These are phyloP conservation scores for Perilla frutescens DNA, from an alignment of 257 asterid genomes.

Conservation along the genomic window DNA sequence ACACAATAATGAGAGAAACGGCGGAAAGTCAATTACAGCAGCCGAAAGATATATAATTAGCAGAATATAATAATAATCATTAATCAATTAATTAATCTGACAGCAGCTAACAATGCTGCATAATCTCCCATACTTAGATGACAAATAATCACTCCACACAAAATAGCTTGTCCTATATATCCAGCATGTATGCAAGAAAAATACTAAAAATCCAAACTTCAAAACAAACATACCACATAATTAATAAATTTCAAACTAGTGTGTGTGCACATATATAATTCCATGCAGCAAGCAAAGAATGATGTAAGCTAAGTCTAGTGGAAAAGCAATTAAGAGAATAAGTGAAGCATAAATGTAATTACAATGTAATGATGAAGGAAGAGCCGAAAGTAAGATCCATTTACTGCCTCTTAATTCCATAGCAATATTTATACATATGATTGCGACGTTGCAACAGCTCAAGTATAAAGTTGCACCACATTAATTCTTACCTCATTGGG, in stretches of 20 bases:
- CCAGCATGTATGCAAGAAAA: too few relatives aligned
- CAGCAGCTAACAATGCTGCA: slow-evolving; percentile 24
- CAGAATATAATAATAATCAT: slow-evolving; percentile 1
- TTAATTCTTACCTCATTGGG: slow-evolving; percentile 11
- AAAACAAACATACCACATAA: neutral
- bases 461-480: slow-evolving; percentile 33
- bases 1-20: slow-evolving; percentile 30
- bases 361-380: slow-evolving; percentile 34
- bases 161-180: too few relatives aligned
- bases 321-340: neutral
- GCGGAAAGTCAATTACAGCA: slow-evolving; percentile 35
- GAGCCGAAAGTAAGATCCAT: slow-evolving; percentile 43
- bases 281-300: slow-evolving; percentile 16
- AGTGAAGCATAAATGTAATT: slow-evolving; percentile 34
- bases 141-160: slow-evolving; percentile 21
- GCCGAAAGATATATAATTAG: neutral
- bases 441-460: slow-evolving; percentile 40
- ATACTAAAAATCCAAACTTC: too few relatives aligned
- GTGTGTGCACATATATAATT: neutral
- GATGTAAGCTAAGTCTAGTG: neutral
- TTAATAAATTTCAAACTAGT: too few relatives aligned
- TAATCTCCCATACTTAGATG: slow-evolving; percentile 18
- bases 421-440: slow-evolving; percentile 29
- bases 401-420: slow-evolving; percentile 28
- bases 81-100: neutral